Evolutionary conservation across 2,329 filamentous ascomycete genomes (phyloP).

Genomic region (Colletotrichum siamense): DNA sequence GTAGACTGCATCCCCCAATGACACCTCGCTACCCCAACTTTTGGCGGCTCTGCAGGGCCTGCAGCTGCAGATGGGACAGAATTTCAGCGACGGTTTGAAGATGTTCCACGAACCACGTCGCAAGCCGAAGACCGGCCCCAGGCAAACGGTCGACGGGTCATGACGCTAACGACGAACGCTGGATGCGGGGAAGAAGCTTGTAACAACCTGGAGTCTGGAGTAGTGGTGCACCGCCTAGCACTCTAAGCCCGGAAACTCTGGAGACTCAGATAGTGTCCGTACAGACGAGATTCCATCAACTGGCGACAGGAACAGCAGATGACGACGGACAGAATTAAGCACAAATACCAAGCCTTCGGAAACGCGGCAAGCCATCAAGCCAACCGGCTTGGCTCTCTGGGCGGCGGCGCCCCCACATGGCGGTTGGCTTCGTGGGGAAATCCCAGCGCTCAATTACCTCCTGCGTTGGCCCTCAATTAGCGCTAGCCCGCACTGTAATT

Average conservation of each 20-base stretch:
- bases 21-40: background rate
- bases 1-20: background rate
- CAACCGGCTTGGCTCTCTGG: constrained; percentile 7
- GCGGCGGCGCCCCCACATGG: background rate
- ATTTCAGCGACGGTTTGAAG: background rate
- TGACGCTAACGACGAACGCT: background rate
- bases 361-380: constrained; percentile 1
- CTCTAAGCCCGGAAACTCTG: background rate
- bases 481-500: constrained; percentile 7
- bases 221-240: background rate
- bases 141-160: background rate
- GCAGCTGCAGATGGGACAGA: constrained; percentile 5
- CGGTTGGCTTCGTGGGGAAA: background rate
- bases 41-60: constrained; percentile 14
- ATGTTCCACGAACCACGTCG: constrained; percentile 17
- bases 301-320: background rate
- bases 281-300: background rate
- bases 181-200: background rate
- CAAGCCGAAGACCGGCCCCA: background rate
- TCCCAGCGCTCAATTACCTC: background rate
- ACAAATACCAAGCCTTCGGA: constrained; percentile 10
- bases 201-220: background rate
- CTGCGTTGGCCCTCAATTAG: constrained; percentile 9
- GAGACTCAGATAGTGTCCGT: background rate
- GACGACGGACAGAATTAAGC: background rate